Conservation (phyloP, 192 early-diverging fungal species). For the Radiomyces spectabilis region DNA sequence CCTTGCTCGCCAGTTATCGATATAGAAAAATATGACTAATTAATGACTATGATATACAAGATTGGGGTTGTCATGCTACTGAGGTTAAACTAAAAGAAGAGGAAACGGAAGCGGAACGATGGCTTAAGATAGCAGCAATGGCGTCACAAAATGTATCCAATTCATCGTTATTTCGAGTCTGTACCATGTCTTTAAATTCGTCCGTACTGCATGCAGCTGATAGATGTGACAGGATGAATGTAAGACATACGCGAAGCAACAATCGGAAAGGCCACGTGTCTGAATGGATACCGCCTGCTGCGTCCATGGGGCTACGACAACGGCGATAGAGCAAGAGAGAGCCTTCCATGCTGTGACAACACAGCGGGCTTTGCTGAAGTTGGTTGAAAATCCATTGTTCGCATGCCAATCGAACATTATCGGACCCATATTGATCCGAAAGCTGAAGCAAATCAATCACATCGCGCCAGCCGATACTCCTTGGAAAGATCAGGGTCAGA, state of each 20-base stretch:
- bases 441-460: conserved; percentile 1
- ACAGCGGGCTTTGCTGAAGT: too few species aligned
- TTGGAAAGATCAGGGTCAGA: not conserved
- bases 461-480: not conserved
- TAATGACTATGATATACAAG: too few species aligned
- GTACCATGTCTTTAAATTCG: not conserved
- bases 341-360: not conserved
- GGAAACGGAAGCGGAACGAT: too few species aligned
- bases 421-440: not conserved
- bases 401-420: not conserved
- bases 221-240: not conserved
- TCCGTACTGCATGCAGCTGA: not conserved
- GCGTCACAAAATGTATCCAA: not conserved
- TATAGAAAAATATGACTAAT: too few species aligned
- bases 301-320: not conserved
- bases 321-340: not conserved
- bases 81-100: too few species aligned
- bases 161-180: not conserved
- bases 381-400: conserved; percentile 1
- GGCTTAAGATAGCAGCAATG: not conserved
- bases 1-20: too few species aligned
- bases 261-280: not conserved
- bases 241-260: not conserved
- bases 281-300: not conserved
- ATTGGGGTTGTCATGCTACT: too few species aligned